Base-by-base conservation (phyloP, 1,139 yeast genomes). In the Yamadazyma sp. region DNA sequence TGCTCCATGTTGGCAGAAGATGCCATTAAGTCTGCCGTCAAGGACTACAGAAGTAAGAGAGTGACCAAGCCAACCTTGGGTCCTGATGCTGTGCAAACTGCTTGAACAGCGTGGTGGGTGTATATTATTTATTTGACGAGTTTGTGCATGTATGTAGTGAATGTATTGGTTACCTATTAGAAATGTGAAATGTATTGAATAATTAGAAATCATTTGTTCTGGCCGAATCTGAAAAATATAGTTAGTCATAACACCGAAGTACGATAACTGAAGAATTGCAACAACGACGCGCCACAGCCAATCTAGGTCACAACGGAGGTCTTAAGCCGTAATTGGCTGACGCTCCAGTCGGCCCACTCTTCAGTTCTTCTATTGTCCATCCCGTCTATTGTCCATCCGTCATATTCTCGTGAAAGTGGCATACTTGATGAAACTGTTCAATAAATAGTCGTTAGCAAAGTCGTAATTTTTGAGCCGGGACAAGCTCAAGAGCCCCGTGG, bases 1-100 rank as follows among this genome's bases (percentile, higher is more conserved):
- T 92, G 98, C 65, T 87, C 96, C 14, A 92, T 92, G 98, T 76
- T 92, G 61, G 98, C 98, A 11, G 98, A 92, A 66, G 98, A 92
- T 59, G 98, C 98, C 42, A 92, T 92, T 64, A 91, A 92, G 75
- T 83, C 92, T 39, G 98, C 98, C 16, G 92, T 92, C 55, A 89
- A 87, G 71, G 98, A 92, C 63, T 92, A 91, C 75, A 80, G 81
- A 64, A 66, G 89, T 39, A 92, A 92, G 83, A 73, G 82, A 62
- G 44, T 49, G 31, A 44, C 50, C 33, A 62, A 59, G 45, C 78
- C 81, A 33, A 77, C 81, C 37, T 66, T 77, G 53, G 81, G 80
- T 31, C 77, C 79, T 9, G 76, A 68, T 18, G 71, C 76, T 16
- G 61, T 50, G 27, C 39, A 41, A n/a, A 22, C 47, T 23, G 47